Evolutionary conservation across 129 eudicot genomes (phyloP), one percentile per base, ranked within the genome.

Genomic region (Rutidosis leptorrhynchoides): DNA sequence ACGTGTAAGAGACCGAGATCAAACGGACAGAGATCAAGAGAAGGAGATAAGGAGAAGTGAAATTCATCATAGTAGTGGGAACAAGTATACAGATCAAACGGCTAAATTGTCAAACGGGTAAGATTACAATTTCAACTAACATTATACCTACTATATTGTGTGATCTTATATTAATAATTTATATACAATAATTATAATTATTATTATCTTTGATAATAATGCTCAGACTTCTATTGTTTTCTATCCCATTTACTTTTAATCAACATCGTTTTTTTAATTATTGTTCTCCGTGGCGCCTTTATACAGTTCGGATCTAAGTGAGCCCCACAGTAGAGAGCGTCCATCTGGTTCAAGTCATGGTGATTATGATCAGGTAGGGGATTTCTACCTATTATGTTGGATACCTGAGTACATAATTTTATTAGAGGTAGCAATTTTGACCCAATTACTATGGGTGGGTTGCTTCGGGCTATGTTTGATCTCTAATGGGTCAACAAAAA

Each of bases 341-440:
- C 82, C 84, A 56, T 78, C 89, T 23, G 92, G 79, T 48, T 83
- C 90, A 29, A 78, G 81, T 69, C 87, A 76, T 61, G 82, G 80
- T 40, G 83, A 83, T 55, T 69, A 79, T 30, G 74, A 78, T 58
- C 84, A 84, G 83, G 97, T 84, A 78, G 57, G 65, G 35, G 6
- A 52, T 45, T 15, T 53, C 20, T 14, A 57, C 19, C 26, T 21
- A 1, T 23, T 57, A 28, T 57, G 30, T 57, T 57, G 62, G 32
- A 24, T 4, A 57, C 35, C 37, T 21, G 59, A 53, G 59, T 53
- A 53, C 59, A 22, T 5, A 22, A 11, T 53, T 7, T 40, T 40
- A 40, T 4, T 40, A 40, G 46, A 40, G 46, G 23, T 49, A 24
- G 23, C 21, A 7, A 17, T 49, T 49, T 17, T 7, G 3, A 49